Evolutionary conservation across 2,329 filamentous ascomycete genomes (phyloP), one percentile per base, ranked within the genome.

Genomic region (Emmonsia crescens): DNA sequence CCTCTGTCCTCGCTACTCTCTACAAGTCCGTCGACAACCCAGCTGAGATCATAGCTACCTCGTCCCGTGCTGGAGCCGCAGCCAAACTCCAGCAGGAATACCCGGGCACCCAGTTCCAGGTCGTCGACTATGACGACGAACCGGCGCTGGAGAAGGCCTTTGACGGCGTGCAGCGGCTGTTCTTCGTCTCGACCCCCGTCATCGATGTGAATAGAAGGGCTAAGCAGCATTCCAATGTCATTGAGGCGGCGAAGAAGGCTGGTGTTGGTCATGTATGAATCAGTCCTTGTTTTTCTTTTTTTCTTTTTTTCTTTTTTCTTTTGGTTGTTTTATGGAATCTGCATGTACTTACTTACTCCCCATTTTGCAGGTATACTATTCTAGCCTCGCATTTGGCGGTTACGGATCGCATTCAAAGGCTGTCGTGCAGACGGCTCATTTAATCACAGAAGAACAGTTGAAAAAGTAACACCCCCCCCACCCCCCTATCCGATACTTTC

Each of bases 381-480:
- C 82, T 5, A 84, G 82, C 19, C 77, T 86, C 1, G 83, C 78
- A 3, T 85, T 85, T 67, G 83, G 77, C 0, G 79, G 80, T 1
- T 68, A 74, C 9, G 52, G 61, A 9, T 73, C 74, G 16, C 67
- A 76, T 42, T 73, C 73, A 36, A 71, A 72, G 56, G 80, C 82
- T 0, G 77, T 77, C 44, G 81, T 87, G 33, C 84, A 85, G 78
- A 78, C 80, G 64, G 82, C 82, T 16, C 84, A 87, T 68, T 74
- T 85, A 42, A 76, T 78, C 68, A 84, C 82, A 3, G 83, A 86
- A 69, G 68, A 73, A n/a, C 76, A 83, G 68, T 72, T 85, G 44
- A 69, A 66, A 60, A 66, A 71, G 67, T 76, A 67, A 61, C 2
- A 3, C 19, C 6, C 33, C 5, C 19, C 42, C 42, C 16, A n/a